Percentiles rank a stretch among this genome's conserved stretches.
phyloP scores from a whole-genome alignment of 2,329 filamentous ascomycete genomes.

The Didymella arachidicola region DNA sequence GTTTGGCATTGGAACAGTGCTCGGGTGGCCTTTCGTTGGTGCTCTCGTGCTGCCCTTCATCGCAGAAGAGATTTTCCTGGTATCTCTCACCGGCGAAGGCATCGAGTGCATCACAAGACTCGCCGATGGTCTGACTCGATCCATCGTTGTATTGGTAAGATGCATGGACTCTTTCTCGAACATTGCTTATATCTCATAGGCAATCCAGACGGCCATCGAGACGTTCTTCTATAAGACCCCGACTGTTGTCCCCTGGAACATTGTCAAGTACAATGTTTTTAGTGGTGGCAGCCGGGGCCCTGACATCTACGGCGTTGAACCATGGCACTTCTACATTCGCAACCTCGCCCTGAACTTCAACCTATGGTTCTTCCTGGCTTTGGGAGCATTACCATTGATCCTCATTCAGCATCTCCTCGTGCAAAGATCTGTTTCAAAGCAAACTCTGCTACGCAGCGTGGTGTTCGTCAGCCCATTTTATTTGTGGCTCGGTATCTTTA shows the following conservation, averaged over 20 bases:
- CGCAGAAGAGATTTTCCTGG: slow-evolving; percentile 73
- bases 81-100: slow-evolving; percentile 62
- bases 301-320: slow-evolving; percentile 92
- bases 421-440: slow-evolving; percentile 67
- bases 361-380: slow-evolving; percentile 84
- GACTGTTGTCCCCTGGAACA: slow-evolving; percentile 85
- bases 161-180: not conserved
- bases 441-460: slow-evolving; percentile 76
- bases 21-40: slow-evolving; percentile 94
- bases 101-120: slow-evolving; percentile 68
- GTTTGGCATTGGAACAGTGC: slow-evolving; percentile 83
- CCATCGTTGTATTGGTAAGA: slow-evolving; percentile 73
- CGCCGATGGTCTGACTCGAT: slow-evolving; percentile 71
- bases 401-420: slow-evolving; percentile 73
- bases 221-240: slow-evolving; percentile 84
- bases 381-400: slow-evolving; percentile 77
- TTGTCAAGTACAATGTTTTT: slow-evolving; percentile 95
- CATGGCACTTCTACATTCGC: slow-evolving; percentile 95
- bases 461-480: slow-evolving; percentile 89
- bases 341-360: slow-evolving; percentile 96
- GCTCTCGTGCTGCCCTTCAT: slow-evolving; percentile 84
- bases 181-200: slow-evolving; percentile 55
- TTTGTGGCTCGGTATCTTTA: slow-evolving; percentile 92
- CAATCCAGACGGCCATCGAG: slow-evolving; percentile 74
- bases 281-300: slow-evolving; percentile 79